Base-by-base conservation (phyloP, 108 stramenopile genomes). In the Discostella stelligeroides region DNA sequence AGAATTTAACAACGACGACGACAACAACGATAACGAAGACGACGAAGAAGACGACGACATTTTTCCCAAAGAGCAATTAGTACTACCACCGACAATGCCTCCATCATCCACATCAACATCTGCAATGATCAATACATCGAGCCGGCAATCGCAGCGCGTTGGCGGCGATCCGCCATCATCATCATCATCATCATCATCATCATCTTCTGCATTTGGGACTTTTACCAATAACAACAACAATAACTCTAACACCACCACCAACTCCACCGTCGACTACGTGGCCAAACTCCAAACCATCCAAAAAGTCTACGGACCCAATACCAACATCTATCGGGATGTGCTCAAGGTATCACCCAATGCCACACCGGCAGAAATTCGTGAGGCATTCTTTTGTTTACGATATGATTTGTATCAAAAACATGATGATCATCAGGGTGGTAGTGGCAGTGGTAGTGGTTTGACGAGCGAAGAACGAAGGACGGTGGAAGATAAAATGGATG, bases 311-410 rank as follows among this genome's bases (percentile, higher is more conserved):
- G 84, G 85, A 14, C 65, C 56, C 40, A 50, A 60, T 30, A 68
- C 74, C 29, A 60, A 85, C 43, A 62, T 85, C 25, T 83, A 85
- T 70, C 23, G 54, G 23, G 72, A 77, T 29, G 61, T 83, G 4
- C 67, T 83, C 43, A 34, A 54, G 34, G 50, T 85, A 20, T n/a
- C 77, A n/a, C 59, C 41, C 9, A 56, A 27, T 10, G 79, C 86
- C 17, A 48, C 74, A 11, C 59, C 61, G 15, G 54, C 72, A 7
- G 75, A 88, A 54, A 75, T 88, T 39, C 87, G 87, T 18, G 86
- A 86, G 21, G 85, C 87, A 12, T 91, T 85, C 82, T 91, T 91
- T 60, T 76, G 84, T 54, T 60, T 74, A 8, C 66, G 78, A 9
- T 79, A 79, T 42, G 73, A 68, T 27, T 43, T 68, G 28, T 74